Evolutionary conservation across 2,329 filamentous ascomycete species (phyloP), one percentile per base, ranked within the genome.

Genomic region (Colletotrichum shisoi): DNA sequence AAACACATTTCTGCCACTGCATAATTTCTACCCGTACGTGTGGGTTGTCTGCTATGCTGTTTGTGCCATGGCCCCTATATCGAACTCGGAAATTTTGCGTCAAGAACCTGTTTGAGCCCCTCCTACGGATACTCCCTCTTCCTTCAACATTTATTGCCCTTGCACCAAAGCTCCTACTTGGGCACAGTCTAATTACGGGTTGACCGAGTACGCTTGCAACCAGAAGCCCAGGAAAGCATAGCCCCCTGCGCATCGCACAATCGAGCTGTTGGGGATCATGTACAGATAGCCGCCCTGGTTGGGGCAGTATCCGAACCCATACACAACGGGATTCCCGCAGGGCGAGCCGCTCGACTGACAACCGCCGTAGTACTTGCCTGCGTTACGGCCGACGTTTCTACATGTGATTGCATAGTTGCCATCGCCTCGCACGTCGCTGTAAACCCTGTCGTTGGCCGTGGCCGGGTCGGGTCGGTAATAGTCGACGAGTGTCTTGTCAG

Each of bases 201-300:
- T 37, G 27, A 17, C 9, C 49, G 44, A 49, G 17, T 62, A 62
- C 7, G 60, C 6, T 34, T 57, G 40, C 34, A 62, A 6, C 3
- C 4, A 62, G 44, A 62, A 62, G 31, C 60, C 52, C 11, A 48
- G 12, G 44, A 57, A 58, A 62, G 60, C 52, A 40, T 62, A 58
- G 9, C 60, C 52, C 27, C 60, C 52, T 1, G 52, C 51, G 12
- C 60, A 62, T 17, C 34, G 60, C 31, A 62, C 60, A 17, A 57
- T 62, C 8, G 60, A 62, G 52, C 48, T 49, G 17, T 62, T 62
- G n/a, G 60, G 60, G 52, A 62, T 62, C 60, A 62, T 62, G 60
- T 62, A 62, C 31, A 57, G 7, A 9, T 39, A 62, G 4, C 60
- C 60, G 11, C 60, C 60, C 52, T 62, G 52, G 60, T 62, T 42